phyloP scores from a whole-genome alignment of 441 rosid genomes.

The Biscutella laevigata region DNA sequence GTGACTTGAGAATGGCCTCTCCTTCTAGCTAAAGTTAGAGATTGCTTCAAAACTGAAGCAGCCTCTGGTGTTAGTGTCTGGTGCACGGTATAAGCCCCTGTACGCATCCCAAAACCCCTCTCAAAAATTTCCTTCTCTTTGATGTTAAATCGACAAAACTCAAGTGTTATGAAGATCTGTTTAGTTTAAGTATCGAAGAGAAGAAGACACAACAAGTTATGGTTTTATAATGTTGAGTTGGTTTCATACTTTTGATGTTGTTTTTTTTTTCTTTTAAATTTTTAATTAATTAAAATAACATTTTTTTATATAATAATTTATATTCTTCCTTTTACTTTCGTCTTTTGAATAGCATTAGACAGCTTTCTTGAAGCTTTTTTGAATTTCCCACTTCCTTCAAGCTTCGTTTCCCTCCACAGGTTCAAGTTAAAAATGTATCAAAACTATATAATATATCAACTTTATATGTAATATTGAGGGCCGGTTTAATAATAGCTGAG shows the following conservation, averaged over 20 bases:
- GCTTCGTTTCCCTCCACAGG: conserved; percentile 34
- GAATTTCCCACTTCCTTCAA: conserved; percentile 35
- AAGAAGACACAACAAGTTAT: conserved; percentile 14
- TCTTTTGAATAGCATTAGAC: conserved; percentile 28
- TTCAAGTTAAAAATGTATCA: conserved; percentile 21
- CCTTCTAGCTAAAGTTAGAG: conserved; percentile 46
- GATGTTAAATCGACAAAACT: background rate
- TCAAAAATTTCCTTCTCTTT: background rate
- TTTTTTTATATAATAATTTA: conserved; percentile 2
- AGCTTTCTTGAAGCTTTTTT: conserved; percentile 36
- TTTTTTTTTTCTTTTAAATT: too few species aligned
- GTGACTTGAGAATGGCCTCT: conserved; percentile 89
- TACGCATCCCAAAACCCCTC: conserved; percentile 24
- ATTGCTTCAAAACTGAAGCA: conserved; percentile 32
- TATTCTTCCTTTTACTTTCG: conserved; percentile 31
- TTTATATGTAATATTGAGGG: conserved; percentile 6
- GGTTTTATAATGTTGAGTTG: conserved; percentile 30
- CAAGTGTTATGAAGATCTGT: conserved; percentile 8
- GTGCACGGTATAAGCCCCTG: conserved; percentile 32
- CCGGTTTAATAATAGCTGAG: conserved; percentile 22
- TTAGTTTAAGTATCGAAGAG: conserved; percentile 19
- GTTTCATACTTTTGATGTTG: conserved; percentile 25
- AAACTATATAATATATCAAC: conserved; percentile 11
- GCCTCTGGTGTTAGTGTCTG: conserved; percentile 38
- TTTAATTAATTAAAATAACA: background rate